phyloP scores from a whole-genome alignment of 495 filamentous ascomycete genomes.

The Physcia stellaris region DNA sequence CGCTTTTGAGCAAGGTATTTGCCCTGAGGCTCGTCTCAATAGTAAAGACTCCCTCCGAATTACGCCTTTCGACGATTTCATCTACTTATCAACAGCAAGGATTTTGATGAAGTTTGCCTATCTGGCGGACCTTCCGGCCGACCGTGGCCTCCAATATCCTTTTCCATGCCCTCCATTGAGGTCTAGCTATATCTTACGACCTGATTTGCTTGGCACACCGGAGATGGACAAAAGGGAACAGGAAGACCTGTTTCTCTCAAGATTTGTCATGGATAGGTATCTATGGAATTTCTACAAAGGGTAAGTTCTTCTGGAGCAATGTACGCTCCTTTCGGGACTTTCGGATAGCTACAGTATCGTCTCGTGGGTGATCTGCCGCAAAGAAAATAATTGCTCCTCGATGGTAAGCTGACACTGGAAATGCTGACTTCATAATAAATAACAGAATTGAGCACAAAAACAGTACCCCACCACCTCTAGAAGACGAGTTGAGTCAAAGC shows the following conservation, averaged over 20 bases:
- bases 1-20: slow-evolving; percentile 4
- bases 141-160: slow-evolving; percentile 1
- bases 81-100: slow-evolving; percentile 8
- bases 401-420: neutral
- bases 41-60: slow-evolving; percentile 4
- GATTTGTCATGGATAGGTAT: slow-evolving; percentile 3
- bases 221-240: slow-evolving; percentile 7
- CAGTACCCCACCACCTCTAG: slow-evolving; percentile 2
- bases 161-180: slow-evolving; percentile 2
- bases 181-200: slow-evolving; percentile 4
- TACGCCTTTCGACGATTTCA: slow-evolving; percentile 11
- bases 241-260: slow-evolving; percentile 4
- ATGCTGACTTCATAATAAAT: neutral
- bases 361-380: too few species aligned
- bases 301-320: neutral
- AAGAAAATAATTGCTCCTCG: too few species aligned
- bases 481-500: slow-evolving; percentile 8
- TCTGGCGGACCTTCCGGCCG: slow-evolving; percentile 2
- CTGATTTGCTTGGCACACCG: slow-evolving; percentile 6
- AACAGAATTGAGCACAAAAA: neutral
- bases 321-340: slow-evolving; percentile 2
- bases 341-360: slow-evolving; percentile 3
- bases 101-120: slow-evolving; percentile 5
- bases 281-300: slow-evolving; percentile 1
- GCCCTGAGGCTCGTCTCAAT: slow-evolving; percentile 1